A percentile compares a stretch with the other conserved stretches of the same genome.
Conservation (phyloP, 306 rosid species). For the Clitoria ternatea region DNA sequence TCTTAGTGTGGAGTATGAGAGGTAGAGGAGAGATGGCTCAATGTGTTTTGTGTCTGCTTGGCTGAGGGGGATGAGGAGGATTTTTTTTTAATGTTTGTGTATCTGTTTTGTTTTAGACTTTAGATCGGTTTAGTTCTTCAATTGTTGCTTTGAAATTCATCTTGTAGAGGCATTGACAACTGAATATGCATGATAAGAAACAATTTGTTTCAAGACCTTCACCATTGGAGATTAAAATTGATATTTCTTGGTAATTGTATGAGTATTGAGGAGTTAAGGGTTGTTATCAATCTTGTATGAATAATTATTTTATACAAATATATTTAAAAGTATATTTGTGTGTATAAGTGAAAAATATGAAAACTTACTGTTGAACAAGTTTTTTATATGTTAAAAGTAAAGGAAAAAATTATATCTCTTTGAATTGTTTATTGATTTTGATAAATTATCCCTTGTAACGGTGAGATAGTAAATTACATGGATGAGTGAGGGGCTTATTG, state of each 20-base stretch:
- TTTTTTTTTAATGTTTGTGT: neutral
- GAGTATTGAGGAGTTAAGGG: neutral
- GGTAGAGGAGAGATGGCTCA: neutral
- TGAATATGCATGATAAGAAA: neutral
- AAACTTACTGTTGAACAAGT: no score
- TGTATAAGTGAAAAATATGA: no score
- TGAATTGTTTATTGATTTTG: neutral
- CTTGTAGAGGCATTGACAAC: neutral
- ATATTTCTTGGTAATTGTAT: neutral
- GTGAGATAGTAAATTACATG: neutral
- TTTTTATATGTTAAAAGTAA: no score
- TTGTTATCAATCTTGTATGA: neutral
- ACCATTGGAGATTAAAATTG: neutral
- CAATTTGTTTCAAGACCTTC: neutral
- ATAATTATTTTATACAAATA: no score
- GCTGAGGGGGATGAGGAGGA: neutral
- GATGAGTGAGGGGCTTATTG: neutral
- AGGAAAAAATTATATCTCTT: neutral
- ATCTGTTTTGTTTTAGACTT: neutral
- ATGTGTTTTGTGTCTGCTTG: constrained; percentile 1
- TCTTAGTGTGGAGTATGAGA: constrained; percentile 4
- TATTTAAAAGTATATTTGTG: no score
- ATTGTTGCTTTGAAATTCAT: neutral
- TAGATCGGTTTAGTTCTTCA: neutral
- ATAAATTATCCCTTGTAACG: no score